Evolutionary conservation across 768 basidiomycete species (phyloP).

Genomic region (Fibroporia radiculosa): DNA sequence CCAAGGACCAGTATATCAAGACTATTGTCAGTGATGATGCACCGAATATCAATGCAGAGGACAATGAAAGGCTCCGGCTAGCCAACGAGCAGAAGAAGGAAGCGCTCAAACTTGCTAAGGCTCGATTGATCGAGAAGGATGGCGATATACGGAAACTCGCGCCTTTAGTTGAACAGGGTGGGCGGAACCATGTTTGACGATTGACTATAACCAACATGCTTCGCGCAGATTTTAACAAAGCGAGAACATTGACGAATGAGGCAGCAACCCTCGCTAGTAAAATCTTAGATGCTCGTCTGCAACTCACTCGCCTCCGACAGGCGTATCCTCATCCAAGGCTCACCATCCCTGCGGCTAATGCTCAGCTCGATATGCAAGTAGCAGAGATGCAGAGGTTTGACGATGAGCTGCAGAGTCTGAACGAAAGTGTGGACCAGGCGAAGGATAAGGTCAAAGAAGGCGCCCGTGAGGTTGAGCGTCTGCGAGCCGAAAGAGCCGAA

Average conservation of each 20-base stretch:
- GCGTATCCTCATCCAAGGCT: constrained; percentile 74
- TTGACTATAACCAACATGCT: background rate
- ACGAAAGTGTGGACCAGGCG: constrained; percentile 40
- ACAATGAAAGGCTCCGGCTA: constrained; percentile 57
- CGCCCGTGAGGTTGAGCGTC: constrained; percentile 46
- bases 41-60: constrained; percentile 70
- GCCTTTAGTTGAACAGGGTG: constrained; percentile 64
- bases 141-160: constrained; percentile 55
- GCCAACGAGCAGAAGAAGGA: constrained; percentile 69
- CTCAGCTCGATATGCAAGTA: constrained; percentile 70
- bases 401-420: constrained; percentile 51
- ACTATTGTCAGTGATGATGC: constrained; percentile 84
- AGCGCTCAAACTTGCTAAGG: constrained; percentile 57
- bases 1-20: constrained; percentile 83
- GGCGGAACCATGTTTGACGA: background rate
- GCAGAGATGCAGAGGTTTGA: constrained; percentile 70
- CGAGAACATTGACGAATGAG: constrained; percentile 42
- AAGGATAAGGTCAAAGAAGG: constrained; percentile 57
- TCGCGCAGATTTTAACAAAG: constrained; percentile 49
- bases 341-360: constrained; percentile 67
- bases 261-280: constrained; percentile 59
- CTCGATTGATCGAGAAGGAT: constrained; percentile 50
- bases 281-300: constrained; percentile 77
- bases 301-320: constrained; percentile 73
- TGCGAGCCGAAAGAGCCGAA: constrained; percentile 56